Evolutionary conservation across 2,329 filamentous ascomycete genomes (phyloP), one percentile per base, ranked within the genome.

Genomic region (Phaeosphaeria sp.): DNA sequence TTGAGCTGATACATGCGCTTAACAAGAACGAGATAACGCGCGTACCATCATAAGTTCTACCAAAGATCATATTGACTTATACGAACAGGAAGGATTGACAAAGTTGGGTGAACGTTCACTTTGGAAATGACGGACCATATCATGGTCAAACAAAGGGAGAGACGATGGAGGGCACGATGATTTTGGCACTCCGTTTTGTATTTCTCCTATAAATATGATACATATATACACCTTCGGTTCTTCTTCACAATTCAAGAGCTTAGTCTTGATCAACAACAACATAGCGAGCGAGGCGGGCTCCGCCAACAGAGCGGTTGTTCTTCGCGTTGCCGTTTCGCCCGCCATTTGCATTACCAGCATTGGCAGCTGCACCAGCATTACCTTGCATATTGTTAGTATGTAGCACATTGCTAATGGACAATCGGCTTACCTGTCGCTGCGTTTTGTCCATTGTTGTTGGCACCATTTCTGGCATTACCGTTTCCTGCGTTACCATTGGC

Each of bases 261-360:
- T 49, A 49, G n/a, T 49, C 46, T 18, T 49, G 23, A 21, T 49
- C 46, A 20, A 49, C 46, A 36, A 49, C 25, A 27, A 49, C 46
- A 36, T 46, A 54, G 27, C 52, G 52, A 54, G 52, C 52, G 5
- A 54, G 52, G 13, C 52, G 52, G 42, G 52, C 23, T 48, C 52
- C 43, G 25, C 43, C 43, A 54, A 48, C 30, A 6, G 27, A 17
- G 20, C 52, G 52, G 13, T 54, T 48, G 43, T 39, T 54, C 30
- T 48, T 54, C 30, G 43, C 43, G 17, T 51, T 51, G 22, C 21
- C 46, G 22, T 36, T 36, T 5, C 25, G 25, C 9, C 30, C 11
- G 43, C 43, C 43, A 27, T 46, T 46, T 21, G 43, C 43, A 13
- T 46, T 46, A 10, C 43, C 43, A 25, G 30, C 13, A 11, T 36